Base-by-base conservation (phyloP, 2,329 filamentous ascomycete genomes). In the Alternaria consortialis region DNA sequence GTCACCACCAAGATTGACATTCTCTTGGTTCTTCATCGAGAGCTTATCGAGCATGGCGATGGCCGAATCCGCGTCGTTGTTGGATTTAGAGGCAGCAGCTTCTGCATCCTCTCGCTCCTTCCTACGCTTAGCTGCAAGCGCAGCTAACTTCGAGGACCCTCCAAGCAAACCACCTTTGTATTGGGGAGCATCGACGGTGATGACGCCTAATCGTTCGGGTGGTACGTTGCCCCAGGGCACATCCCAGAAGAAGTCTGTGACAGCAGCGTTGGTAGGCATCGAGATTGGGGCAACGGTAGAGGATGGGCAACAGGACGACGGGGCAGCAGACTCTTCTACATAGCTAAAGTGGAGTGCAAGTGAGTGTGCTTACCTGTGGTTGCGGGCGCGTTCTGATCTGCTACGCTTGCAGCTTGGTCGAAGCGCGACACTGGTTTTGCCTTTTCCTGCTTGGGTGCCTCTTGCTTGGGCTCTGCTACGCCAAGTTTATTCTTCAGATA, bases 131-230 rank as follows among this genome's bases (percentile, higher is more conserved):
- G 93, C 93, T 53, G 94, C 94, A 42, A 99, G 83, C 48, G 93
- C 93, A 70, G 97, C 94, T 46, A 99, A 83, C 73, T 99, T 99
- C 5, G 94, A 85, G 8, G 88, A 86, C 34, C 95, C 96, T 31
- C 95, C 96, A 2, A 97, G 80, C 0, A 99, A 83, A 2, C 93
- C 90, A 17, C 89, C 86, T 48, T 81, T 82, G 54, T 86, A 88
- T 64, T 81, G 81, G 36, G 85, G 60, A 78, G 84, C 87, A 40
- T 89, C 84, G 51, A 91, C 80, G 37, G 94, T 86, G 15, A 90
- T 84, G 15, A 83, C 76, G 37, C 90, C 86, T 67, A 86, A 85
- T 31, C 91, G 87, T 47, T 90, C 79, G 39, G 79, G 70, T 23
- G 93, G 91, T 11, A 94, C 83, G 53, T 89, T 86, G 55, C 93